Evolutionary conservation across 179 eudicot species (phyloP).

Genomic region (Vitellaria paradoxa): DNA sequence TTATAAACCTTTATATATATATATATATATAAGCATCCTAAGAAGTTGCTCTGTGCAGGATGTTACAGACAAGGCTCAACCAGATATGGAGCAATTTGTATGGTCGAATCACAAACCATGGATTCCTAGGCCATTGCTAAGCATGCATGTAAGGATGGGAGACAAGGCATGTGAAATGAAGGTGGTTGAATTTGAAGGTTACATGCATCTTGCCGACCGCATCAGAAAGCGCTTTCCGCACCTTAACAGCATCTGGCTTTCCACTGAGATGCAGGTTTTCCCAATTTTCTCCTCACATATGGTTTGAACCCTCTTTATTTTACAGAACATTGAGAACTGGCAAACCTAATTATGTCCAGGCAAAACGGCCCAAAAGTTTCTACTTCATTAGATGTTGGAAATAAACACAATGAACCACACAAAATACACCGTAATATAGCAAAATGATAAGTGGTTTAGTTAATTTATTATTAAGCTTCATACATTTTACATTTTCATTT

Average conservation of each 20-base stretch:
- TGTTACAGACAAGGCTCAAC: conserved; percentile 14
- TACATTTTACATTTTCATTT: too few species aligned
- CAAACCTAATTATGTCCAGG: too few species aligned
- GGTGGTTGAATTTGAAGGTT: conserved; percentile 72
- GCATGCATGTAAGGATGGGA: conserved; percentile 97
- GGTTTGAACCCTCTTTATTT: background rate
- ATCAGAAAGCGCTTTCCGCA: conserved; percentile 67
- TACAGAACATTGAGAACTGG: background rate
- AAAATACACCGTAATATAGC: too few species aligned
- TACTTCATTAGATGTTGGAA: too few species aligned
- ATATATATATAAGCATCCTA: too few species aligned
- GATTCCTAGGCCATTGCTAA: conserved; percentile 81
- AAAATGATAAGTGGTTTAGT: too few species aligned
- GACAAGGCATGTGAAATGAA: conserved; percentile 97
- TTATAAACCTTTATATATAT: background rate
- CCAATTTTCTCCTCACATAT: background rate
- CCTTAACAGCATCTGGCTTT: conserved; percentile 72
- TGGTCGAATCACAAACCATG: conserved; percentile 89
- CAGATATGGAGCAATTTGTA: conserved; percentile 68
- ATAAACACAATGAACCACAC: too few species aligned
- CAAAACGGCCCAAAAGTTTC: too few species aligned
- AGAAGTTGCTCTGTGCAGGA: conserved; percentile 29
- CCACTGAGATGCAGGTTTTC: conserved; percentile 88
- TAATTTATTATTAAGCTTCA: too few species aligned
- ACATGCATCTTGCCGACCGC: conserved; percentile 70